These are phyloP conservation scores for Osmanthus fragrans DNA, from an alignment of 257 asterid genomes.

Conservation along the genomic window DNA sequence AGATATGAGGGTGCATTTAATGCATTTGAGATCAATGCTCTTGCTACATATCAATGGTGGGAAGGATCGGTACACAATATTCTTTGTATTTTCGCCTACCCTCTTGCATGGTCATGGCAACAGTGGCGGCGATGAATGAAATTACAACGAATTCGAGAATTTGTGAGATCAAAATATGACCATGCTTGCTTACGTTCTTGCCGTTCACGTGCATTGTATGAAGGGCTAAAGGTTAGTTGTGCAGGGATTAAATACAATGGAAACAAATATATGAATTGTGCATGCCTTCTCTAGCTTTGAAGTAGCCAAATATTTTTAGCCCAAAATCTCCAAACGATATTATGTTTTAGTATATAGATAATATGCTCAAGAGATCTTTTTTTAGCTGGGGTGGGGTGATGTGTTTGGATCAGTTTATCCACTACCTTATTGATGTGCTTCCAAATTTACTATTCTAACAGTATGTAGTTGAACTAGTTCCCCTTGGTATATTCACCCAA, in stretches of 20 bases:
- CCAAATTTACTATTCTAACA: background rate
- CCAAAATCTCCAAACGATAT: background rate
- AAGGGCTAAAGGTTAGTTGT: too few relatives aligned
- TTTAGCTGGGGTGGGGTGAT: background rate
- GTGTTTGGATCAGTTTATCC: background rate
- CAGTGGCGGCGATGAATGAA: too few relatives aligned
- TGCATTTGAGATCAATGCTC: too few relatives aligned
- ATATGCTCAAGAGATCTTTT: constrained; percentile 1
- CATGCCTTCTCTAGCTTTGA: constrained; percentile 19
- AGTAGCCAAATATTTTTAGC: background rate
- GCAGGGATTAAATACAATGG: background rate
- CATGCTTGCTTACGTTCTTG: too few relatives aligned
- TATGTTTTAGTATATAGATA: background rate
- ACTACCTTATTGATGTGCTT: background rate
- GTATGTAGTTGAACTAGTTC: background rate
- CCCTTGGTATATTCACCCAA: background rate
- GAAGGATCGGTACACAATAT: too few relatives aligned
- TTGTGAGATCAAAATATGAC: too few relatives aligned
- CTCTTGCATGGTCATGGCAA: too few relatives aligned
- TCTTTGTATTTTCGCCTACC: too few relatives aligned
- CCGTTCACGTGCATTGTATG: too few relatives aligned
- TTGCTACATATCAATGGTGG: too few relatives aligned
- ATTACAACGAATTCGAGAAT: too few relatives aligned
- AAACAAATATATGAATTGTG: constrained; percentile 1
- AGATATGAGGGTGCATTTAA: too few relatives aligned